Evolutionary conservation across 2,329 filamentous ascomycete genomes (phyloP).

Genomic region (Fusarium clavum): DNA sequence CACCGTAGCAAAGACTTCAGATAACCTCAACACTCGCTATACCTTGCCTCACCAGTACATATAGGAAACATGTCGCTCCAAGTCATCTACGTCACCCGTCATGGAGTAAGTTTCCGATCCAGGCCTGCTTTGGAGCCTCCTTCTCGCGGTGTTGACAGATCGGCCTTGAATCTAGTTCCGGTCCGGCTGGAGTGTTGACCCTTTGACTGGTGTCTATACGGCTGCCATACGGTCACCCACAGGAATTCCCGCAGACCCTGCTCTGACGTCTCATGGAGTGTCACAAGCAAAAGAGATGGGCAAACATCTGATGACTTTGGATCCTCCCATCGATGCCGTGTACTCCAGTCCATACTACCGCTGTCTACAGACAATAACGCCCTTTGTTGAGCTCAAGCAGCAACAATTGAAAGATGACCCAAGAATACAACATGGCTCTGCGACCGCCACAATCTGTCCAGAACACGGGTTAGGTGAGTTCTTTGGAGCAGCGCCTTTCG

Average conservation of each 20-base stretch:
- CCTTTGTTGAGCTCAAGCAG: constrained; percentile 66
- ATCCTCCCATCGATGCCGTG: constrained; percentile 77
- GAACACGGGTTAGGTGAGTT: constrained; percentile 81
- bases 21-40: not conserved
- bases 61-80: constrained; percentile 70
- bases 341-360: constrained; percentile 91
- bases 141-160: constrained; percentile 27
- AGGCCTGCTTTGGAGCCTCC: constrained; percentile 2
- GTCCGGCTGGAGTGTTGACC: constrained; percentile 88
- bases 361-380: constrained; percentile 85
- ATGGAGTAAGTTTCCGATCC: constrained; percentile 70
- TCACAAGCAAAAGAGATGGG: constrained; percentile 84
- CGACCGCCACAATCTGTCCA: constrained; percentile 59
- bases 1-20: not conserved
- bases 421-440: constrained; percentile 14
- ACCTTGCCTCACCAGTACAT: not conserved
- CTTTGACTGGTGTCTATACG: constrained; percentile 80
- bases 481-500: constrained; percentile 88
- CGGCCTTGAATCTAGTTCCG: constrained; percentile 73
- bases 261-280: constrained; percentile 87
- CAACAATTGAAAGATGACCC: constrained; percentile 30
- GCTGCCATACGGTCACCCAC: constrained; percentile 82
- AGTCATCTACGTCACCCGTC: constrained; percentile 78
- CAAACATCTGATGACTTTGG: constrained; percentile 68
- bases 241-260: constrained; percentile 87